Evolutionary conservation across 2,329 filamentous ascomycete species (phyloP).

Genomic region (Phialemonium atrogriseum): DNA sequence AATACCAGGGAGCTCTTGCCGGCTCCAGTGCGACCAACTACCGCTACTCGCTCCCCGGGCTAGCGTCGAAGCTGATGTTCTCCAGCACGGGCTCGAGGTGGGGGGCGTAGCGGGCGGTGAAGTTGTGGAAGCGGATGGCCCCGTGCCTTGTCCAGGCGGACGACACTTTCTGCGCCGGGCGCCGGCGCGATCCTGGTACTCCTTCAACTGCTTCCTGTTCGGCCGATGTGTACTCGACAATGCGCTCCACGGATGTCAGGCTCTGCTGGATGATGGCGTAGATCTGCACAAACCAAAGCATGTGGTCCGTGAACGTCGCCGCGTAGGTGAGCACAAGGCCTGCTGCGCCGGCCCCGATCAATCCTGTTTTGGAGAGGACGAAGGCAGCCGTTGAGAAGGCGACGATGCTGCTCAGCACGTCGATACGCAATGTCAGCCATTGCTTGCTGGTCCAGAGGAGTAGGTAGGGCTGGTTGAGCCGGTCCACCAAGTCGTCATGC

Average conservation of each 20-base stretch:
- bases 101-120: constrained; percentile 9
- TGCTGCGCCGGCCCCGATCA: constrained; percentile 4
- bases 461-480: constrained; percentile 9
- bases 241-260: constrained; percentile 5
- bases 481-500: constrained; percentile 6
- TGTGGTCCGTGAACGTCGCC: constrained; percentile 10
- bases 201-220: too few species aligned
- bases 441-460: constrained; percentile 9
- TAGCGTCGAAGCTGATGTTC: constrained; percentile 7
- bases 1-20: constrained; percentile 10
- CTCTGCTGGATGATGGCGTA: constrained; percentile 5
- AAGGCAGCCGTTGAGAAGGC: constrained; percentile 6
- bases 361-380: constrained; percentile 2
- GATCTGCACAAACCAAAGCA: constrained; percentile 5
- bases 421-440: constrained; percentile 11
- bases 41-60: constrained; percentile 7
- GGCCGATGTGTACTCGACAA: too few species aligned
- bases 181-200: too few species aligned
- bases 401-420: constrained; percentile 8
- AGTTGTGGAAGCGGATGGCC: constrained; percentile 6
- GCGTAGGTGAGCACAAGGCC: constrained; percentile 12
- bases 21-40: constrained; percentile 11
- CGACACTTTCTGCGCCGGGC: constrained; percentile 3
- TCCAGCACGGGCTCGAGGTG: constrained; percentile 10
- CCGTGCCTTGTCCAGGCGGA: constrained; percentile 8